Base-by-base conservation (phyloP, 805 yeast genomes). In the Teunomyces cretensis region DNA sequence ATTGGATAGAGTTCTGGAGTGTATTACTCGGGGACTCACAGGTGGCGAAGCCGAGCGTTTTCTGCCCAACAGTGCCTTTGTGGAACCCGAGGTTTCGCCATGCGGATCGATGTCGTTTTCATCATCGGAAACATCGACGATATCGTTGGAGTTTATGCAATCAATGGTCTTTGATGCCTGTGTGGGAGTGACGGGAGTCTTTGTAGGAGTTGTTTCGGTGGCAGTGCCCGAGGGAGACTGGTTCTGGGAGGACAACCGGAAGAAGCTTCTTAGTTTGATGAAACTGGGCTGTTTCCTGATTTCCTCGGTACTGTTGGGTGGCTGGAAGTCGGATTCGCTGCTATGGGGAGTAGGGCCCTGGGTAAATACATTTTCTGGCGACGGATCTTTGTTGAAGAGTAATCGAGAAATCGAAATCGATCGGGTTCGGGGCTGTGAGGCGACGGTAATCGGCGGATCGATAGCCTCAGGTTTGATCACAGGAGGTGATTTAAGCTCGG, bases 321-420 rank as follows among this genome's bases (percentile, higher is more conserved):
- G n/a, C 3, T 24, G 4, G 14, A 27, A 11, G 41, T 26, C 41
- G n/a, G 30, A 11, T 2, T 38, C 32, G 9, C 12, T 38, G 32
- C 6, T 15, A 4, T 38, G 17, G 14, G 41, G n/a, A 3, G 32
- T n/a, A 2, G 4, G 11, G 22, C 15, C 35, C 14, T 4, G 17
- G 15, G 35, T 16, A 6, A 12, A 7, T 7, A 9, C 35, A 31
- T 31, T 17, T 28, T 11, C 30, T 26, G 13, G 41, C 37, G 32
- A 39, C 22, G 47, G 55, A n/a, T 58, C 55, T 28, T 58, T 58
- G 42, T 51, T 58, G 44, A 61, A 62, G 19, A 64, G 51, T 30
- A 65, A 58, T 33, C 58, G 51, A 12, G 65, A 46, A 30, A 65
- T 40, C 30, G 68, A 61, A 2, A 63, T 61, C 27, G 68, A 61